Base-by-base conservation (phyloP, 345 rosid species). In the Eucalyptus regnans region DNA sequence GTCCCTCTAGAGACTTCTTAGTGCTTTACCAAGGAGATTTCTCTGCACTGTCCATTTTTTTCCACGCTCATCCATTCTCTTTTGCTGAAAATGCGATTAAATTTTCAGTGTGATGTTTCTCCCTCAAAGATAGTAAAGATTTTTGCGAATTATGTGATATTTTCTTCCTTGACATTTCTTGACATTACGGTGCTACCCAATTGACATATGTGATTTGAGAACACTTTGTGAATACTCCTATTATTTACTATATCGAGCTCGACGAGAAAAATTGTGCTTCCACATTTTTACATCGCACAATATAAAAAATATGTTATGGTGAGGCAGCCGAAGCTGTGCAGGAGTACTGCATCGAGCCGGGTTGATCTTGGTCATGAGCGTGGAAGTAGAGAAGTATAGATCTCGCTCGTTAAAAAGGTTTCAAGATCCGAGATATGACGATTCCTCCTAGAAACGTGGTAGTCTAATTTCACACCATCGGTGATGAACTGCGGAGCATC, bases 271-370 rank as follows among this genome's bases (percentile, higher is more conserved):
- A 10, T 43, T 37, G 41, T n/a, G 48, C 27, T 31, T 52, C 87
- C 44, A 50, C 81, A 50, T 12, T n/a, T 18, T n/a, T 33, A n/a
- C 48, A 50, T 33, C 50, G 80, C 49, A 9, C 8, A 5, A 89
- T 56, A 11, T 51, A 10, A 37, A 49, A n/a, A 43, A 41, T 15
- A 8, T 88, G 86, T 60, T 60, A 31, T 86, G 31, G 56, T 86
- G 87, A 37, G 93, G 93, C 95, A 97, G 99, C 94, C 92, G 92
- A 95, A 93, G 99, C 95, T 56, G 12, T 89, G 93, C 90, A 3
- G 89, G 92, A 88, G 96, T 94, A 89, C 62, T 56, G 27, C 27
- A 22, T 20, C 1, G 71, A 58, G 92, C 92, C 16, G 95, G 96
- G 87, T 97, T 96, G 62, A 68, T 94, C 88, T 90, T 94, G 31